These are phyloP conservation scores for Hyaloscypha hepaticicola DNA, from an alignment of 495 filamentous ascomycete species.

Conservation along the genomic window DNA sequence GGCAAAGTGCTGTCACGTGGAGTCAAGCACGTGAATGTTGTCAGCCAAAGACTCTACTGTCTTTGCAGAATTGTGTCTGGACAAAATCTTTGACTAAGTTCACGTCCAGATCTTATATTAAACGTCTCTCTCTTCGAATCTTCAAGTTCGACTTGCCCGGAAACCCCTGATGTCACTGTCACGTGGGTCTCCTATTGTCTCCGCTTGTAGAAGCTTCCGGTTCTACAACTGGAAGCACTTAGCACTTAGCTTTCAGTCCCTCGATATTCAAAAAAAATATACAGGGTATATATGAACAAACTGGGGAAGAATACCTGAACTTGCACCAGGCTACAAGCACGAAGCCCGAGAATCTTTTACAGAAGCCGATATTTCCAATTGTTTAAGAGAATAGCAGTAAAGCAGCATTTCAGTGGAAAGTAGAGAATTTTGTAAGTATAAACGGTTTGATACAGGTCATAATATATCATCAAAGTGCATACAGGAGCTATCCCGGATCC, in stretches of 20 bases:
- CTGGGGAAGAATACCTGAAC: neutral
- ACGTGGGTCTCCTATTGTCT: neutral
- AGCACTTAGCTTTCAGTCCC: neutral
- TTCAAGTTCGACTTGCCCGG: neutral
- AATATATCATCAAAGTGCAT: neutral
- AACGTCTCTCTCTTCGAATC: neutral
- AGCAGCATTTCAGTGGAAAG: too few relatives aligned
- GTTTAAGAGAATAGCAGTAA: neutral
- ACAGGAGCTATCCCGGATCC: neutral
- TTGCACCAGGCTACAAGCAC: neutral
- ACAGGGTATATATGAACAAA: too few relatives aligned
- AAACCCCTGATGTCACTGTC: neutral
- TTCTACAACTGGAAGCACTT: neutral
- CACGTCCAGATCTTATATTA: neutral
- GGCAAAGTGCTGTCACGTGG: neutral
- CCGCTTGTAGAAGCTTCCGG: neutral
- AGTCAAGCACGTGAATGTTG: neutral
- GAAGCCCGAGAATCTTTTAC: neutral
- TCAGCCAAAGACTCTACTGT: neutral
- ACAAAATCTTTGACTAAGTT: too few relatives aligned
- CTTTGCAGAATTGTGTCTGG: too few relatives aligned
- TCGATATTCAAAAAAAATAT: neutral
- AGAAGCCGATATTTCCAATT: neutral
- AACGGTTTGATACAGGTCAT: too few relatives aligned
- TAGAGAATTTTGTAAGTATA: too few relatives aligned